phyloP scores from a whole-genome alignment of 192 early-diverging fungal species.

The Backusella mclennaniae region DNA sequence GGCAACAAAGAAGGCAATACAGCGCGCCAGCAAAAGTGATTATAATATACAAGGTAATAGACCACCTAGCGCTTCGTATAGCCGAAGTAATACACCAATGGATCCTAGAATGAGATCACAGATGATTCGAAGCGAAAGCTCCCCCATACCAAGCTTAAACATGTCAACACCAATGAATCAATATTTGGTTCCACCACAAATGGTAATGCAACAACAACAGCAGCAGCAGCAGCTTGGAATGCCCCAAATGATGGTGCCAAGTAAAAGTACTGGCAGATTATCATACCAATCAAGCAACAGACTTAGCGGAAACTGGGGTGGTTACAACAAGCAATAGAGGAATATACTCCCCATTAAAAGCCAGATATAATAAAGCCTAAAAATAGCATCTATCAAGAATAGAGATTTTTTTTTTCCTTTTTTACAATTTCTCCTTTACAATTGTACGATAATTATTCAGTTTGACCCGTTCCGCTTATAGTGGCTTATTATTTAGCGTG shows the following conservation, averaged over 20 bases:
- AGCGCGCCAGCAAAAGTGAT: not conserved
- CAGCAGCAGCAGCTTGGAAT: not conserved
- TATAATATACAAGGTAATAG: slow-evolving; percentile 8
- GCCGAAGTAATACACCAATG: not conserved
- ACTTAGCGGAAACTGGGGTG: slow-evolving; percentile 1
- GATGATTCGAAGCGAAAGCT: slow-evolving; percentile 24
- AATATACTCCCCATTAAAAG: not conserved
- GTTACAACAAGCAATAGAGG: not conserved
- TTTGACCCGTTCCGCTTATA: no score
- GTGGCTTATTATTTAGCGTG: no score
- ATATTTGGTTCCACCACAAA: not conserved
- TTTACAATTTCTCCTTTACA: not conserved
- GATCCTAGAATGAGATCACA: slow-evolving; percentile 14
- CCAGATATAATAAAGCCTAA: not conserved
- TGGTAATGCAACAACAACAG: not conserved
- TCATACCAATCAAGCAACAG: slow-evolving; percentile 1
- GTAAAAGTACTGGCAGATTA: not conserved
- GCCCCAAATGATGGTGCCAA: not conserved
- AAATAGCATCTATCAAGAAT: not conserved
- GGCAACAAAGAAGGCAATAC: not conserved
- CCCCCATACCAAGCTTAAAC: not conserved
- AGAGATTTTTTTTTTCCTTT: not conserved
- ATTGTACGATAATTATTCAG: not conserved
- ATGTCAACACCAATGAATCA: slow-evolving; percentile 3
- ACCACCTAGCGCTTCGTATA: not conserved